Base-by-base conservation (phyloP, 2,329 filamentous ascomycete species). In the Arthrobotrys sinensis region DNA sequence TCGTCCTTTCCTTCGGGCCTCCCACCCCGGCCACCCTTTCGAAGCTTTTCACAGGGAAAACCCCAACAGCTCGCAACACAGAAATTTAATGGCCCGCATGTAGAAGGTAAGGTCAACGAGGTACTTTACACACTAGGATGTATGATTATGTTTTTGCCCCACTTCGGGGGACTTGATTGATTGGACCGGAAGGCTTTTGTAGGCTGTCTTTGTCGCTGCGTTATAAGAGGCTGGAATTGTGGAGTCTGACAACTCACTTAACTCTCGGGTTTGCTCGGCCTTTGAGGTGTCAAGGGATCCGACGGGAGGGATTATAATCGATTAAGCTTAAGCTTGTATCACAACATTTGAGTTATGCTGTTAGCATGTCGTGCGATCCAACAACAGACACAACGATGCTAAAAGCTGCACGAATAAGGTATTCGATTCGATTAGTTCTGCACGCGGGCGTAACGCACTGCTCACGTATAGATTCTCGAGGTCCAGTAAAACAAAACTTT, bases 251-350 rank as follows among this genome's bases (percentile, higher is more conserved):
- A 38, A 21, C 50, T 19, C 28, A 16, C 32, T 12, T 40, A n/a
- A 21, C 32, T 40, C 24, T 60, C 36, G 36, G 55, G 32, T 16
- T 60, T 60, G 55, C 12, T 60, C 36, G 55, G 55, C 8, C 7
- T 12, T 28, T 16, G 7, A 14, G 32, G 19, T 43, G 28, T 43
- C 24, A 16, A 43, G 36, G 55, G 36, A 6, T 24, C 45, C 45
- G 45, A 48, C 16, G 16, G 45, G 3, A 28, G 11, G 36, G 55
- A 28, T n/a, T n/a, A n/a, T n/a, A n/a, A n/a, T n/a, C n/a, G n/a
- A n/a, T 60, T 43, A 60, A 60, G 55, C 55, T 60, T 60, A 40
- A 43, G 55, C 55, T 60, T 60, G 55, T 60, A 60, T 43, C 55
- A 60, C 34, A 57, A 38, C 16, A 36, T 52, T 50, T 24, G n/a